phyloP scores from a whole-genome alignment of 768 basidiomycete species.

The Amylocystis lapponica region DNA sequence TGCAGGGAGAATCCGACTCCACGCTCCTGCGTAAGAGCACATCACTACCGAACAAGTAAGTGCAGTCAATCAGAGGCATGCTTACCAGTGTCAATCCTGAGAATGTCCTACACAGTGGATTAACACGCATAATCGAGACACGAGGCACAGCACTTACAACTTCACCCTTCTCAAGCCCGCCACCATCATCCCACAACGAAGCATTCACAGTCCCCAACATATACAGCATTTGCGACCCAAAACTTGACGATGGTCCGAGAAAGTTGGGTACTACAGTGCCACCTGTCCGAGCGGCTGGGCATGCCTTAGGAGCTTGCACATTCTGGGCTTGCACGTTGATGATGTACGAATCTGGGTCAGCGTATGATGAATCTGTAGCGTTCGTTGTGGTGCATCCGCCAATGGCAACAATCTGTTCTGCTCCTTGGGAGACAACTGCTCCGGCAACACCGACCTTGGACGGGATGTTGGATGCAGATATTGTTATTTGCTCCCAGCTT shows the following conservation, averaged over 20 bases:
- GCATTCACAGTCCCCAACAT: slow-evolving; percentile 63
- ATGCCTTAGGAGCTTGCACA: slow-evolving; percentile 38
- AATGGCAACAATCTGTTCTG: slow-evolving; percentile 41
- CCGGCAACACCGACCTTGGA: slow-evolving; percentile 48
- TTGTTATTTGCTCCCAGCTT: slow-evolving; percentile 51
- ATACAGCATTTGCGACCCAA: slow-evolving; percentile 60
- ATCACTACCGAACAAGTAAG: background rate
- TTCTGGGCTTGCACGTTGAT: slow-evolving; percentile 36
- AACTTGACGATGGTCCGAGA: slow-evolving; percentile 41
- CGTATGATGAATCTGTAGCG: slow-evolving; percentile 49
- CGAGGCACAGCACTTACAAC: slow-evolving; percentile 42
- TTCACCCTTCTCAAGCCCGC: slow-evolving; percentile 60
- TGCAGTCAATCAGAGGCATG: background rate
- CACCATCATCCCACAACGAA: slow-evolving; percentile 61
- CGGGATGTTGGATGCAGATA: slow-evolving; percentile 30
- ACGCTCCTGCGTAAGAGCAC: slow-evolving; percentile 27
- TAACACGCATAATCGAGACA: background rate
- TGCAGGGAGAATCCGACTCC: slow-evolving; percentile 70
- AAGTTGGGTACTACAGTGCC: slow-evolving; percentile 57
- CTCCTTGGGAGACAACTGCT: slow-evolving; percentile 40
- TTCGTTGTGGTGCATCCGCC: slow-evolving; percentile 45
- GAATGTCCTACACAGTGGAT: slow-evolving; percentile 42
- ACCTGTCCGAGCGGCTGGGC: slow-evolving; percentile 59
- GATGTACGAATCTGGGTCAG: slow-evolving; percentile 52
- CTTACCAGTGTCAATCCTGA: slow-evolving; percentile 38